Base-by-base conservation (phyloP, 2,329 filamentous ascomycete species). In the Claviceps paspali region DNA sequence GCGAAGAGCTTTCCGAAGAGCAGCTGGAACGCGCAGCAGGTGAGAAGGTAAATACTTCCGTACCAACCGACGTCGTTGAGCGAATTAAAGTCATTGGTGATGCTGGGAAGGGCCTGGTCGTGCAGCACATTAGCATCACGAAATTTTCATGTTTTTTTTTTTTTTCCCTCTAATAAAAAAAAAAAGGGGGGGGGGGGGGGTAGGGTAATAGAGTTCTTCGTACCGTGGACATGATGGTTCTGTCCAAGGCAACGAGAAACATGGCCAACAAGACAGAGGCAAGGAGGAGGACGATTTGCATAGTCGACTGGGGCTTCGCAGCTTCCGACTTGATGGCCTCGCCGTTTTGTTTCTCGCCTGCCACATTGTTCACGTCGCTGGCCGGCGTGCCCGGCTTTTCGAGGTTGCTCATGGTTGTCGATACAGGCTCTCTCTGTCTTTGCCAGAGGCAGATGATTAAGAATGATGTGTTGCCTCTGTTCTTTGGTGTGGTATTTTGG, bases 51-150 rank as follows among this genome's bases (percentile, higher is more conserved):
- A 2, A 70, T 65, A 28, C 69, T 71, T 4, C 68, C 71, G 50
- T 78, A 78, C 74, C 74, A 79, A 34, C 70, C 71, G 38, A 78
- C 70, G 42, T 78, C 73, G 2, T 65, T 64, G 2, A 76, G 54
- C 35, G 68, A 67, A 35, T 68, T 55, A 48, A 73, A 73, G 15
- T 72, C 66, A 45, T 70, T 60, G 12, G 67, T 70, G 48, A 73
- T 73, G 21, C 57, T 53, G 1, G 69, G 68, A 21, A 70, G 64
- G 10, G 69, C 68, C 2, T 30, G 7, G 17, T 30, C 4, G 4
- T n/a, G 5, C 2, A 12, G 2, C 4, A 6, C 4, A 17, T 30
- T 19, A 30, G 29, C 10, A 10, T 30, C 11, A 11, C 5, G 4
- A 19, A 19, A 4, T 4, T 11, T 5, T 17, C 8, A 4, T 15